phyloP scores from a whole-genome alignment of 2,329 filamentous ascomycete species.

The Bipolaris victoriae region DNA sequence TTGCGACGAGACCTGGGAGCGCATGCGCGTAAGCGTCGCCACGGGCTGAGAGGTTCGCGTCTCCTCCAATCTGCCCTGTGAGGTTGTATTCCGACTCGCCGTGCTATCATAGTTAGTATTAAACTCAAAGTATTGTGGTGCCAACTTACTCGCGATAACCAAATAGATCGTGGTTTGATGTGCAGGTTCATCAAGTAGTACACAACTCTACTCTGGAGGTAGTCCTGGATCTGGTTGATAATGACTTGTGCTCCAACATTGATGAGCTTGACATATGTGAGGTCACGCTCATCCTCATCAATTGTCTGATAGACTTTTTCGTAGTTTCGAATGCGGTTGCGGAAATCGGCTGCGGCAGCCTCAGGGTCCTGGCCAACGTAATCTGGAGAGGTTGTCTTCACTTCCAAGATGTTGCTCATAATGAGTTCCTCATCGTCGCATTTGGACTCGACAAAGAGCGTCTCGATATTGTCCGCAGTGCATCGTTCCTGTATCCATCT shows the following conservation, averaged over 20 bases:
- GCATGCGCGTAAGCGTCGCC: slow-evolving; percentile 86
- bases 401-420: slow-evolving; percentile 97
- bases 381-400: slow-evolving; percentile 95
- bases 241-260: slow-evolving; percentile 95
- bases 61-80: slow-evolving; percentile 87
- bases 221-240: slow-evolving; percentile 97
- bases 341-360: slow-evolving; percentile 86
- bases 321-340: slow-evolving; percentile 93
- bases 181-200: slow-evolving; percentile 99
- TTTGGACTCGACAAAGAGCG: slow-evolving; percentile 94
- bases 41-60: slow-evolving; percentile 82
- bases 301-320: slow-evolving; percentile 96
- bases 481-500: slow-evolving; percentile 90
- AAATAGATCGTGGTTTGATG: slow-evolving; percentile 94
- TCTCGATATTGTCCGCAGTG: slow-evolving; percentile 77
- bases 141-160: slow-evolving; percentile 83
- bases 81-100: slow-evolving; percentile 95
- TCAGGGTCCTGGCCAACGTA: slow-evolving; percentile 95
- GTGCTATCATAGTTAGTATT: slow-evolving; percentile 63
- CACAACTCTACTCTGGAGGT: slow-evolving; percentile 92
- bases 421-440: slow-evolving; percentile 96
- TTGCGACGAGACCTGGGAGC: slow-evolving; percentile 80
- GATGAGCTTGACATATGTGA: slow-evolving; percentile 97
- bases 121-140: neutral
- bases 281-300: slow-evolving; percentile 82